These are phyloP conservation scores for Boeremia lycopersici DNA, from an alignment of 2,329 filamentous ascomycete species.

Conservation along the genomic window DNA sequence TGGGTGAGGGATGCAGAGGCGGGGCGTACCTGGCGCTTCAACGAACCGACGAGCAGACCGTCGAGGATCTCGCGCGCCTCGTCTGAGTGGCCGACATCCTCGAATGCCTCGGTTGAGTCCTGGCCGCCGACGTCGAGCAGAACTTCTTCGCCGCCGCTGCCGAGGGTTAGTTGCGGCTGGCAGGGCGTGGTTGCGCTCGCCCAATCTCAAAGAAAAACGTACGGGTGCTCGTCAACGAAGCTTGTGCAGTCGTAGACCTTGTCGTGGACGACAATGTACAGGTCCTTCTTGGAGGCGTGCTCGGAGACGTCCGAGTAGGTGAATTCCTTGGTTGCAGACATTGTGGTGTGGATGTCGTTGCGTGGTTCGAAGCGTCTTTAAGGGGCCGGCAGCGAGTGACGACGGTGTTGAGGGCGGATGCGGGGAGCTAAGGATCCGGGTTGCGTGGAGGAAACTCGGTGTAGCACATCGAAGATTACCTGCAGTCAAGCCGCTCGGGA, in stretches of 20 bases:
- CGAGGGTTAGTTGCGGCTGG: neutral
- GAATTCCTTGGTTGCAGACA: conserved; percentile 47
- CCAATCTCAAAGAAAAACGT: conserved; percentile 49
- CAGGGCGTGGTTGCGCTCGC: too few species aligned
- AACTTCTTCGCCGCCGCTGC: conserved; percentile 96
- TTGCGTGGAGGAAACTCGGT: conserved; percentile 18
- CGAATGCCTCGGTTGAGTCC: conserved; percentile 96
- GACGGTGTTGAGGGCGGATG: neutral
- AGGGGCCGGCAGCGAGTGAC: conserved; percentile 3
- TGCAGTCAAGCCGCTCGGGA: conserved; percentile 17
- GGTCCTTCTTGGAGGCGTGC: conserved; percentile 76
- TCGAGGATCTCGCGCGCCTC: conserved; percentile 95
- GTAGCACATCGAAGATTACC: conserved; percentile 9
- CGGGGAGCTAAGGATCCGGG: conserved; percentile 1
- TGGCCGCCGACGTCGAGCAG: conserved; percentile 94
- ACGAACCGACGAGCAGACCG: conserved; percentile 45
- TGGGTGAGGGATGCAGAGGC: neutral
- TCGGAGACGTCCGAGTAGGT: conserved; percentile 50
- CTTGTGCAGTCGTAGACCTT: conserved; percentile 90
- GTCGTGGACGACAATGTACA: conserved; percentile 90
- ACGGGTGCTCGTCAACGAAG: conserved; percentile 98
- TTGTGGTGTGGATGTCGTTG: conserved; percentile 23
- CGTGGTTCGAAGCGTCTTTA: neutral
- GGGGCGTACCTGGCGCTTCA: conserved; percentile 46
- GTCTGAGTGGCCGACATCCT: conserved; percentile 98